These are phyloP conservation scores for Trebouxia gelatinosa DNA, from an alignment of 163 green algal genomes.

Conservation along the genomic window DNA sequence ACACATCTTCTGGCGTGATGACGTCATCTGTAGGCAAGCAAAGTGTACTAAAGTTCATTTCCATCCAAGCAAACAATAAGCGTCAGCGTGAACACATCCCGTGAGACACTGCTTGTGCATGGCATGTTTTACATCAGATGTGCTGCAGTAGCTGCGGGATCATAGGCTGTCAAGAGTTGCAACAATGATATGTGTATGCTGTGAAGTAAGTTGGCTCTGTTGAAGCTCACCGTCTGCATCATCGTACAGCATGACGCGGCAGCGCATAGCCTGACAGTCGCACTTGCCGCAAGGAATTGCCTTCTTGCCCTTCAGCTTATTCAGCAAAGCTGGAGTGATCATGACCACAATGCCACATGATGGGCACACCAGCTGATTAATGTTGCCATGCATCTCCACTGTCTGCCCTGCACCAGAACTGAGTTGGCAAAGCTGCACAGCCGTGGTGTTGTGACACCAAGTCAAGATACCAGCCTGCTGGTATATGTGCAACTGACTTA, in stretches of 20 bases:
- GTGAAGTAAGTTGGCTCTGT: not conserved
- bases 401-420: constrained; percentile 56
- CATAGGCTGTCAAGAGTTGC: too few relatives aligned
- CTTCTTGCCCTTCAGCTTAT: constrained; percentile 28
- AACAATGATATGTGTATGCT: not conserved
- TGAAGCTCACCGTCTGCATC: constrained; percentile 50
- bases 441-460: too few relatives aligned
- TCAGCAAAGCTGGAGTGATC: constrained; percentile 29
- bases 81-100: not conserved
- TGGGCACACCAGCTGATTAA: constrained; percentile 64
- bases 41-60: not conserved
- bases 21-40: constrained; percentile 48
- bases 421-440: too few relatives aligned
- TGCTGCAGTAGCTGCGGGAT: too few relatives aligned
- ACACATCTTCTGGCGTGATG: constrained; percentile 87
- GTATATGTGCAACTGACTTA: too few relatives aligned
- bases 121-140: too few relatives aligned
- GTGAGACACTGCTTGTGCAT: too few relatives aligned
- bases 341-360: constrained; percentile 42
- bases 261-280: constrained; percentile 59
- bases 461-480: too few relatives aligned
- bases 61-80: not conserved
- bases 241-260: constrained; percentile 86
- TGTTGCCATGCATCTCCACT: constrained; percentile 92
- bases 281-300: constrained; percentile 50